Conservation (phyloP, 2,329 filamentous ascomycete genomes). For the Colletotrichum cordylinicola region DNA sequence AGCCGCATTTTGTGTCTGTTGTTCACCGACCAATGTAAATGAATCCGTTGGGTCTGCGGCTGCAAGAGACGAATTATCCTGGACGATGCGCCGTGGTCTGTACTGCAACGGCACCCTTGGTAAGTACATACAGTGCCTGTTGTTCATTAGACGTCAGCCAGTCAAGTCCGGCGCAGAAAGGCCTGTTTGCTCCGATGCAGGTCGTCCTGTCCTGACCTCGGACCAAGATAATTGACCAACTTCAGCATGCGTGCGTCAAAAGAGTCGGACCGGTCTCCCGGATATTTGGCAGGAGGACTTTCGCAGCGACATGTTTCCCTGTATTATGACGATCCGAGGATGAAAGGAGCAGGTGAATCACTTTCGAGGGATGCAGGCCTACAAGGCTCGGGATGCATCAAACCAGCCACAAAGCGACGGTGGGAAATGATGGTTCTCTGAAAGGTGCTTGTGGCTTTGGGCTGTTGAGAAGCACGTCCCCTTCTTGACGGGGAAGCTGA, state of each 20-base stretch:
- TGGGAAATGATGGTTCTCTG: neutral
- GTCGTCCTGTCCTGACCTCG: neutral
- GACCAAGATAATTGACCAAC: neutral
- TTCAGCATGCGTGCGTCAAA: neutral
- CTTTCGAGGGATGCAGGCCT: neutral
- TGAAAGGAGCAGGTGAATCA: neutral
- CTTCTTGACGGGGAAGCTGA: neutral
- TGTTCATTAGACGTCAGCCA: neutral
- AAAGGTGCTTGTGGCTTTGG: neutral
- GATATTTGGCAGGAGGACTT: neutral
- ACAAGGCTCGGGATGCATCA: neutral
- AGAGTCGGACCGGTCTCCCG: constrained; percentile 1
- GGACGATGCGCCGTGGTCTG: neutral
- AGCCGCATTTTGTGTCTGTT: neutral
- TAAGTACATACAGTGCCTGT: neutral
- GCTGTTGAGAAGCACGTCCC: neutral
- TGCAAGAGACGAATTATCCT: neutral
- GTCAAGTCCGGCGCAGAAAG: neutral
- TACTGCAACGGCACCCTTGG: neutral
- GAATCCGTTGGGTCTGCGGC: neutral
- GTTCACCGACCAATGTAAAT: constrained; percentile 1
- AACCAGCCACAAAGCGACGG: neutral
- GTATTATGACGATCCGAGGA: neutral
- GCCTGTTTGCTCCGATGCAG: neutral
- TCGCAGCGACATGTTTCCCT: neutral